Base-by-base conservation (phyloP, 2,329 filamentous ascomycete genomes). In the Daldinia eschscholtzii region DNA sequence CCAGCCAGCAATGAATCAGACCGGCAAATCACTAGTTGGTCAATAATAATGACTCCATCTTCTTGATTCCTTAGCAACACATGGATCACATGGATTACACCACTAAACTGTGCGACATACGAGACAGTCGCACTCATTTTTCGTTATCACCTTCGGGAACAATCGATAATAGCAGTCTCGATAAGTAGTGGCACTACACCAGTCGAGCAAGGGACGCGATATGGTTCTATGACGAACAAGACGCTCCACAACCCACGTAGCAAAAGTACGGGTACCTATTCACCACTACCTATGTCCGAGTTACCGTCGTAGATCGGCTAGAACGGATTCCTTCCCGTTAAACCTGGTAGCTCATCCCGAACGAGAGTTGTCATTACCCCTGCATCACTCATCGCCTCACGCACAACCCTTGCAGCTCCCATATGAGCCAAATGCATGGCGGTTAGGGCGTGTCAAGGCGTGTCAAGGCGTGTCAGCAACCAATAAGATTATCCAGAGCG, bases 281-380 rank as follows among this genome's bases (percentile, higher is more conserved):
- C 15, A 18, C 33, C 28, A 20, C 55, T 50, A 12, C 56, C 35
- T 64, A 67, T 56, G 28, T 18, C 30, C n/a, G n/a, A n/a, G 15
- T 28, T 64, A 57, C 61, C 64, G 64, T 71, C 59, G 70, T 71
- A 70, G 67, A 70, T 67, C 64, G 61, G 67, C 57, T 50, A 57
- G 39, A 72, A 57, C 60, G 67, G 67, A 60, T 66, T 64, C 61
- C 67, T 72, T 72, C 70, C 67, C 70, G 67, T 56, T 52, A 18
- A 68, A 64, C 70, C 60, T 46, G 62, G 59, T 64, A 50, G 44
- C 39, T 28, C 48, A 61, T 63, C 57, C 62, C 56, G 61, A 64
- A 61, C 46, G 61, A 64, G 60, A 35, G n/a, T 26, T 52, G 35
- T 26, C 18, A 56, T 33, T 48, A 56, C 48, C 67, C 65, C 65